phyloP scores from a whole-genome alignment of 805 yeast genomes.

The Ogataea parapolymorpha region DNA sequence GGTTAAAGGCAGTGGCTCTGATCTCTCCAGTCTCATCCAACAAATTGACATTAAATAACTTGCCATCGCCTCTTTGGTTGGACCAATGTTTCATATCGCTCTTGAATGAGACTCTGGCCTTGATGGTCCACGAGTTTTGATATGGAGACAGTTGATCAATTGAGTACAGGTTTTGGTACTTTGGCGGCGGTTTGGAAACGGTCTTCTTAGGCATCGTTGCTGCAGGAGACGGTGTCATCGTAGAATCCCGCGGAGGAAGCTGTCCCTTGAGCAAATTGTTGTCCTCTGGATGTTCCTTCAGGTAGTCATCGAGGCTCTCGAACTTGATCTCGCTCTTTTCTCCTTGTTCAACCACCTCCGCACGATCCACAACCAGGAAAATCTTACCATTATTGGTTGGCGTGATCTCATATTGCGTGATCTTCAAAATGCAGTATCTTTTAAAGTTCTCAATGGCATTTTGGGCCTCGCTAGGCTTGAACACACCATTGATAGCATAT shows the following conservation, averaged over 20 bases:
- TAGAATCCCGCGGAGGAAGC: conserved; percentile 9
- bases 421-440: conserved; percentile 24
- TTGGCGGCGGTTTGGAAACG: conserved; percentile 20
- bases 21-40: conserved; percentile 95
- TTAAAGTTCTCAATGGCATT: conserved; percentile 28
- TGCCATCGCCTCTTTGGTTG: conserved; percentile 84
- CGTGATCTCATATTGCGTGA: conserved; percentile 22
- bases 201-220: conserved; percentile 13
- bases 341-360: conserved; percentile 34
- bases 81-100: conserved; percentile 87
- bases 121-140: conserved; percentile 86
- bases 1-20: conserved; percentile 91
- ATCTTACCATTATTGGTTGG: conserved; percentile 28
- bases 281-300: conserved; percentile 56
- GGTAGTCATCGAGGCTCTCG: conserved; percentile 49
- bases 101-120: conserved; percentile 86
- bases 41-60: conserved; percentile 81
- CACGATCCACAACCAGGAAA: conserved; percentile 28
- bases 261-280: conserved; percentile 28
- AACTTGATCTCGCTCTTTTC: conserved; percentile 26
- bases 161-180: conserved; percentile 51
- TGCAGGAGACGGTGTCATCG: conserved; percentile 19
- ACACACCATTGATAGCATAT: conserved; percentile 47
- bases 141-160: conserved; percentile 90
- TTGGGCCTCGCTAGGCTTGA: conserved; percentile 42